These are phyloP conservation scores for Ceratobasidium sp. DNA, from an alignment of 1,284 basidiomycete genomes.

Conservation along the genomic window DNA sequence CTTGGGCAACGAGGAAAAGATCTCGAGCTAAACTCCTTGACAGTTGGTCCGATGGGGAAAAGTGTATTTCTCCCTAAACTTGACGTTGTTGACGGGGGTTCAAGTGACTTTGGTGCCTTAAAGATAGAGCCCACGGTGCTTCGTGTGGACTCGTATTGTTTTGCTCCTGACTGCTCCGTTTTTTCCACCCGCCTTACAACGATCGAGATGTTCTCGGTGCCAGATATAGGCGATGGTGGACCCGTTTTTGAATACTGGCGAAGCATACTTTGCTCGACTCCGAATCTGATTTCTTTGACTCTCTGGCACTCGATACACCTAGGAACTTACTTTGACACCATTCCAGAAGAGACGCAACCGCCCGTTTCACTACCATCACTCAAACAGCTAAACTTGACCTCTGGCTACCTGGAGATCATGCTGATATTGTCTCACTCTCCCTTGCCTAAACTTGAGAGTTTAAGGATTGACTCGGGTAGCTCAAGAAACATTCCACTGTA, in stretches of 20 bases:
- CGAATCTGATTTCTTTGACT: neutral
- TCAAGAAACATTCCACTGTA: neutral
- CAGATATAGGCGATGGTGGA: neutral
- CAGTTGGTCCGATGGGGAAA: conserved; percentile 2
- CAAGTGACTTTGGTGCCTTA: neutral
- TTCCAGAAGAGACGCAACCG: too few relatives aligned
- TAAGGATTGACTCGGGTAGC: neutral
- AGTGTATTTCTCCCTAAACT: neutral
- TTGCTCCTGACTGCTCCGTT: neutral
- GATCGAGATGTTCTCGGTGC: neutral
- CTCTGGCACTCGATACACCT: neutral
- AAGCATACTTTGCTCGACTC: neutral
- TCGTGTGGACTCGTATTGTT: neutral
- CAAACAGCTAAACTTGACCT: neutral
- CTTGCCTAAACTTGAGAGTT: neutral
- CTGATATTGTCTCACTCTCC: neutral
- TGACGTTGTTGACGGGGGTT: too few relatives aligned
- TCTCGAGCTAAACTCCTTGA: neutral
- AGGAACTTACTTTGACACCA: neutral
- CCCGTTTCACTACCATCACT: neutral
- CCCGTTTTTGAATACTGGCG: neutral
- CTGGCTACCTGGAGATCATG: neutral
- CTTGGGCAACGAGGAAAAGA: neutral
- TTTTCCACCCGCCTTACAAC: neutral
- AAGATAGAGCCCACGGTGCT: neutral